Base-by-base conservation (phyloP, 2,329 filamentous ascomycete genomes). In the Ploettnerulaceae sp. region DNA sequence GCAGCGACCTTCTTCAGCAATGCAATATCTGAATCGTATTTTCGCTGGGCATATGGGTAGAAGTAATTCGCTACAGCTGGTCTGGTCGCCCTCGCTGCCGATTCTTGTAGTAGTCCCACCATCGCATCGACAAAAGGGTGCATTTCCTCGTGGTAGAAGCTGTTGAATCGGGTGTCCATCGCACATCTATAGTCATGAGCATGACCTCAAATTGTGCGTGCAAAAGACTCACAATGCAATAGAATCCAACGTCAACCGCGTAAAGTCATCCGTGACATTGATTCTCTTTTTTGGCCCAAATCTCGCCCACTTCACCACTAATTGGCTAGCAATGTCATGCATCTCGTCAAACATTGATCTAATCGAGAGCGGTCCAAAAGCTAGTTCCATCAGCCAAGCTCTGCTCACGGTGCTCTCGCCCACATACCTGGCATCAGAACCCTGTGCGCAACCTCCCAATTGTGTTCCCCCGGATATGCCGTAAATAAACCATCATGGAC, bases 81-180 rank as follows among this genome's bases (percentile, higher is more conserved):
- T 12, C 75, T 71, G 48, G 65, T 66, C 8, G 72, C 64, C 24
- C 79, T 71, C 7, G 65, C 67, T 24, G 74, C 76, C 5, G 72
- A 75, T 51, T 82, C 79, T 9, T 64, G 58, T 1, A 89, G 67
- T 44, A 84, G 76, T n/a, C 72, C 71, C 1, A 71, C 71, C 84
- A 89, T 87, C 5, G 81, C 76, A 33, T 72, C 65, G 32, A 87
- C 71, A 55, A 89, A 89, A 0, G 83, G 83, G 54, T 89, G 84
- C 61, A 83, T 68, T 7, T 79, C 71, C 12, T 84, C 75, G 17
- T 73, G 71, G 60, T 89, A 89, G 64, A 82, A 88, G 1, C 77
- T 82, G 65, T 89, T 89, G 71, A 89, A 89, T 14, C 84, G 79
- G 9, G 41, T 52, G 24, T 51, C 53, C 45, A 52, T 43, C 62